These are phyloP conservation scores for Stephanodiscus minutulus DNA, from an alignment of 108 stramenopile species.

Conservation along the genomic window DNA sequence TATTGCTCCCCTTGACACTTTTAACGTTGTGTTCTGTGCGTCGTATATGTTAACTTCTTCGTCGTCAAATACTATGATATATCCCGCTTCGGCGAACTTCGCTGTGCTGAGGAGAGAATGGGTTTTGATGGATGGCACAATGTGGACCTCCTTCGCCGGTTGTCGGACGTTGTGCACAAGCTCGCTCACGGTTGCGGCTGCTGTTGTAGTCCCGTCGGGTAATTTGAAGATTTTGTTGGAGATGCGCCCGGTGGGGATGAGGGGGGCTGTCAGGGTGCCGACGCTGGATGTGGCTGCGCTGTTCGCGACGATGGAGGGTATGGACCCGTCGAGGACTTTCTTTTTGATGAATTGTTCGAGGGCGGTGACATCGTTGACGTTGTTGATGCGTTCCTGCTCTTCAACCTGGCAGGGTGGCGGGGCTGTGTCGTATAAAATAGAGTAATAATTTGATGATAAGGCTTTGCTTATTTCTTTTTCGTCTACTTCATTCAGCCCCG, in stretches of 20 bases:
- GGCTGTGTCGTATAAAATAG: neutral
- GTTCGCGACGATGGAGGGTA: neutral
- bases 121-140: neutral
- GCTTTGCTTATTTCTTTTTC: no score
- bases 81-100: constrained; percentile 12
- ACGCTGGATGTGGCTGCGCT: neutral
- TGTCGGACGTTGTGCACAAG: neutral
- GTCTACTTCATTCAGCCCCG: no score
- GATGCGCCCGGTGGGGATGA: neutral
- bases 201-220: neutral
- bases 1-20: neutral
- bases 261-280: neutral
- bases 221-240: neutral
- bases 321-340: neutral
- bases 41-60: neutral
- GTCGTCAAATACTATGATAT: neutral
- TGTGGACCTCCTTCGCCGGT: neutral
- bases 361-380: no score
- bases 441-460: neutral
- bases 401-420: constrained; percentile 1
- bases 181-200: neutral
- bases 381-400: neutral
- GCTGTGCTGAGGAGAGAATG: constrained; percentile 13
- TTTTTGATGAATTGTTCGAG: neutral
- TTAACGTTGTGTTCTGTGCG: neutral